A percentile compares a stretch with the other conserved stretches of the same genome.
Conservation (phyloP, 129 eudicot species). For the Tanacetum coccineum region DNA sequence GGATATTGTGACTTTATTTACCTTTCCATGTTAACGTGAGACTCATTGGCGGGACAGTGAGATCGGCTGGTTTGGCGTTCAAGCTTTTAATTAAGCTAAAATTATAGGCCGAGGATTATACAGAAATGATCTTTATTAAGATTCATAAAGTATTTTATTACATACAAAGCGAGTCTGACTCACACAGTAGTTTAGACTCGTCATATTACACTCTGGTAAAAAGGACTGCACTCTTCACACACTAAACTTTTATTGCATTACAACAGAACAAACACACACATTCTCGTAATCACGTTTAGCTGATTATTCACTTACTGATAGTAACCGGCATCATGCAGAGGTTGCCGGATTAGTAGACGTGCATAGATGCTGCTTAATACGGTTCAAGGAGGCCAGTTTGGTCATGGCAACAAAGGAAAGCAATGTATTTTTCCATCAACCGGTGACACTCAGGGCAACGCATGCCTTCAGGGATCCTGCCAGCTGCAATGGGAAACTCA, state of each 20-base stretch:
- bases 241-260: slow-evolving; percentile 13
- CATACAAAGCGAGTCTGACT: slow-evolving; percentile 25
- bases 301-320: slow-evolving; percentile 29
- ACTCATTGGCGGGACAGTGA: not conserved
- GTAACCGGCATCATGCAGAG: slow-evolving; percentile 16
- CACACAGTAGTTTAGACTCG: slow-evolving; percentile 13
- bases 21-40: too few relatives aligned
- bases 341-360: not conserved
- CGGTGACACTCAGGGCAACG: slow-evolving; percentile 79
- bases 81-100: too few relatives aligned
- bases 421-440: slow-evolving; percentile 60
- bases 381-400: slow-evolving; percentile 36
- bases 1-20: too few relatives aligned
- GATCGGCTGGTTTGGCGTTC: too few relatives aligned
- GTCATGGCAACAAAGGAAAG: slow-evolving; percentile 79
- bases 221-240: slow-evolving; percentile 18
- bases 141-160: slow-evolving; percentile 23
- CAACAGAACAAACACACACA: slow-evolving; percentile 23
- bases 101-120: not conserved
- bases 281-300: slow-evolving; percentile 2
- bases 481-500: slow-evolving; percentile 52
- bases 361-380: slow-evolving; percentile 18
- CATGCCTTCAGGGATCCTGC: slow-evolving; percentile 58
- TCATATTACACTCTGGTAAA: slow-evolving; percentile 23
- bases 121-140: not conserved